Percentiles rank a stretch among this genome's conserved stretches.
phyloP scores from a whole-genome alignment of 768 basidiomycete genomes.

The Boletellus ananiceps region DNA sequence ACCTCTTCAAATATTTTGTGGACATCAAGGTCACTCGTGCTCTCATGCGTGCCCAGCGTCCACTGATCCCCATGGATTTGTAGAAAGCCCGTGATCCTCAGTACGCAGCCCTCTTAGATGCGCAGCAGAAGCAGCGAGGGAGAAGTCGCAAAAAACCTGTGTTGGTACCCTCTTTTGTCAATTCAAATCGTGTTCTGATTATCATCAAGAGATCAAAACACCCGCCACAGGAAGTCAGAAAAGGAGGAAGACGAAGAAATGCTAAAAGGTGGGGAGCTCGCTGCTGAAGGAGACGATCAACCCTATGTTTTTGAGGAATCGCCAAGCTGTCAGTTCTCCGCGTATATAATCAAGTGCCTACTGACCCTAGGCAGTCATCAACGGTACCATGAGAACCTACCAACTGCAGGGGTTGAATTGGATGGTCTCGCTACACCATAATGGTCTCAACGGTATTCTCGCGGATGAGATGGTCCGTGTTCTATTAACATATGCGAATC shows the following conservation, averaged over 20 bases:
- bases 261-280: constrained; percentile 79
- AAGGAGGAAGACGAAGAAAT: constrained; percentile 98
- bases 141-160: constrained; percentile 78
- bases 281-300: constrained; percentile 78
- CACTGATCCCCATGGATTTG: constrained; percentile 1
- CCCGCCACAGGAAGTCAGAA: constrained; percentile 91
- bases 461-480: constrained; percentile 87
- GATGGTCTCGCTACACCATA: constrained; percentile 95
- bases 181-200: constrained; percentile 1
- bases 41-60: background rate
- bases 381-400: constrained; percentile 88
- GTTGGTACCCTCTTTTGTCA: constrained; percentile 38
- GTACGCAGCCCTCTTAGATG: constrained; percentile 85
- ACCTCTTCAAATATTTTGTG: constrained; percentile 96
- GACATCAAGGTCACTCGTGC: constrained; percentile 74
- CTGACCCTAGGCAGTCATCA: constrained; percentile 56
- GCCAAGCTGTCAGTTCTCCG: constrained; percentile 63
- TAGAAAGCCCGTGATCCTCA: constrained; percentile 88
- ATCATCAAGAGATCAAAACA: constrained; percentile 56
- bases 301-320: constrained; percentile 94
- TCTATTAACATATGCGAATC: background rate
- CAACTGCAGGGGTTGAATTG: constrained; percentile 95
- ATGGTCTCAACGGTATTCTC: constrained; percentile 94
- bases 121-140: constrained; percentile 81
- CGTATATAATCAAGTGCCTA: background rate